Conservation (phyloP, 2,329 filamentous ascomycete species). For the Trichoderma sp. region DNA sequence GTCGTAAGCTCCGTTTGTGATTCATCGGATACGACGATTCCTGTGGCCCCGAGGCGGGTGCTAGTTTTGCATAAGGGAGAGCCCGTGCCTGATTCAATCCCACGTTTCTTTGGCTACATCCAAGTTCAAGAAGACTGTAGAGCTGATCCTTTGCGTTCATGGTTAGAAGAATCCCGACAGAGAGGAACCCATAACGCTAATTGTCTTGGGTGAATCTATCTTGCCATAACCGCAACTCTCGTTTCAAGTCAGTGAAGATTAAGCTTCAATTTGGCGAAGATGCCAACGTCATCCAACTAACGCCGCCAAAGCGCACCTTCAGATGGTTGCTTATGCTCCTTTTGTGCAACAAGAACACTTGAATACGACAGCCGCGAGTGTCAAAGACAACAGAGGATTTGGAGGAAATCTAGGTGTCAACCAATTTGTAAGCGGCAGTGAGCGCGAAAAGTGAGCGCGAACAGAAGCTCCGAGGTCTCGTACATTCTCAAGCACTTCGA, state of each 20-base stretch:
- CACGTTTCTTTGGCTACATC: neutral
- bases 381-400: neutral
- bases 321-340: neutral
- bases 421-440: neutral
- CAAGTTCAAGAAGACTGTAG: neutral
- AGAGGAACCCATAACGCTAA: neutral
- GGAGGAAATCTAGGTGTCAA: neutral
- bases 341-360: neutral
- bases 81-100: no score
- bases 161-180: neutral
- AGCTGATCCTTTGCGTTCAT: neutral
- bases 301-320: rapidly evolving
- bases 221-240: neutral
- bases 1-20: neutral
- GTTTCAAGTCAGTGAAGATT: neutral
- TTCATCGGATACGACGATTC: no score
- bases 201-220: neutral
- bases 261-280: neutral
- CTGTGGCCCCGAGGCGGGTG: no score
- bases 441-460: neutral
- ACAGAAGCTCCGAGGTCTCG: neutral
- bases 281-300: neutral
- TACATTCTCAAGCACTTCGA: no score
- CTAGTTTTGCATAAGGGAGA: no score
- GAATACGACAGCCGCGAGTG: rapidly evolving